Percentiles rank a stretch among this genome's conserved stretches.
phyloP scores from a whole-genome alignment of 139 green algal genomes.

The Axilococcus clingmanii region DNA sequence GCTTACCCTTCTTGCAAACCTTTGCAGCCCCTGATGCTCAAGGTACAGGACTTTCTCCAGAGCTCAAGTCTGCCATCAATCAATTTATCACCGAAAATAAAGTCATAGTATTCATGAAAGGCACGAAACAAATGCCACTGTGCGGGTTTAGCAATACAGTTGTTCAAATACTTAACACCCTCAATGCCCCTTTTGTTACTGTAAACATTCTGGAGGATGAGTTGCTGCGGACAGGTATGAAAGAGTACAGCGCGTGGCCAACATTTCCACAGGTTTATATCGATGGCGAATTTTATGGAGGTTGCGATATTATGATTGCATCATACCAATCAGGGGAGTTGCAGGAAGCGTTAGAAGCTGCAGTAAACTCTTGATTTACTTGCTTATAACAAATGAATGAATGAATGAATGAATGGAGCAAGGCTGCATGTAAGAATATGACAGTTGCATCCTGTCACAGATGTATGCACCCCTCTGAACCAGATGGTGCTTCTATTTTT shows the following conservation, averaged over 20 bases:
- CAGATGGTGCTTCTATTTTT: no score
- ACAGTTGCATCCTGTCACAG: no score
- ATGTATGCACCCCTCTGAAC: no score
- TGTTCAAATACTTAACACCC: conserved; percentile 69
- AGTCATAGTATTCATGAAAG: conserved; percentile 89
- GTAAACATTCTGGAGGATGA: conserved; percentile 96
- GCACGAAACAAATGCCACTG: conserved; percentile 76
- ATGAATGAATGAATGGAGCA: not conserved
- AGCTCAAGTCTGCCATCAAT: conserved; percentile 62
- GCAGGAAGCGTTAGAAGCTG: conserved; percentile 57
- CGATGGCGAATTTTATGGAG: conserved; percentile 87
- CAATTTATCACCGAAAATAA: conserved; percentile 64
- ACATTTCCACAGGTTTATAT: conserved; percentile 94
- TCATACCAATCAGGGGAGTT: conserved; percentile 66
- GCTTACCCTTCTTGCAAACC: no score
- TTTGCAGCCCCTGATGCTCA: no score
- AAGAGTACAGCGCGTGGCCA: conserved; percentile 74
- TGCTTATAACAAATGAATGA: no score
- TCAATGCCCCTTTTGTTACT: conserved; percentile 60
- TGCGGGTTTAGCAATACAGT: conserved; percentile 95
- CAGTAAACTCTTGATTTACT: conserved; percentile 47
- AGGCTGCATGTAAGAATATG: no score
- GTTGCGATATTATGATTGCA: conserved; percentile 94
- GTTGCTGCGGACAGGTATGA: conserved; percentile 71
- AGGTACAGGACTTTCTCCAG: conserved; percentile 38